Conservation (phyloP, 345 rosid genomes). For the Garcia nutans region DNA sequence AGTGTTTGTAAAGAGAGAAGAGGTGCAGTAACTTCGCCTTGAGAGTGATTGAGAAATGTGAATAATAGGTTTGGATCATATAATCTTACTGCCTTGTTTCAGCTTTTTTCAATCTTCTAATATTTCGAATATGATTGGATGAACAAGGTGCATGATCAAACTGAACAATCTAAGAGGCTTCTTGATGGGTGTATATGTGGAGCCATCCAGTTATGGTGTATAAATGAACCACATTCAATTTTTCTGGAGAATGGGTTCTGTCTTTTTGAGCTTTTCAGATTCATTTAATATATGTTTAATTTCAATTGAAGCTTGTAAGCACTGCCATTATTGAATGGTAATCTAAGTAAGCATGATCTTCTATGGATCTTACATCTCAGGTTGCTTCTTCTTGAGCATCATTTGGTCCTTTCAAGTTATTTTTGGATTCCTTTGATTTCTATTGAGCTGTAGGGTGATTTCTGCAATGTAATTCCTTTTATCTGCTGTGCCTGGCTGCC, state of each 20-base stretch:
- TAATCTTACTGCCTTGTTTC: background rate
- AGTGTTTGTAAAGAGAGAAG: too few relatives aligned
- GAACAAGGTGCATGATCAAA: background rate
- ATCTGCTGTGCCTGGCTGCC: constrained; percentile 7
- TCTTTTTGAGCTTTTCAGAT: background rate
- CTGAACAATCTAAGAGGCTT: background rate
- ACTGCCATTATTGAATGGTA: constrained; percentile 5
- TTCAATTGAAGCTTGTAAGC: background rate
- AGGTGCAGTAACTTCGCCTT: too few relatives aligned
- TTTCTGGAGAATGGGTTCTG: background rate
- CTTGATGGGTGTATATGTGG: background rate
- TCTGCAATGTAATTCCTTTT: background rate
- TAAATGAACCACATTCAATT: background rate
- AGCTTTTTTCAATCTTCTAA: background rate
- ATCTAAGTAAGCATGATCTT: background rate
- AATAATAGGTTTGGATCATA: background rate
- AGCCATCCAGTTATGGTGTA: background rate
- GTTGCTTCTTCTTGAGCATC: background rate
- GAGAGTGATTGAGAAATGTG: background rate
- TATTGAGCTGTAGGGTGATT: background rate
- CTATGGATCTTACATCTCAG: background rate
- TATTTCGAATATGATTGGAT: background rate
- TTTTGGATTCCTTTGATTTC: background rate
- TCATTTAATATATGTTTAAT: background rate
- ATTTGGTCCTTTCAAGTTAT: background rate